These are phyloP conservation scores for Paraphaeosphaeria sporulosa DNA, from an alignment of 2,329 filamentous ascomycete species.

Conservation along the genomic window DNA sequence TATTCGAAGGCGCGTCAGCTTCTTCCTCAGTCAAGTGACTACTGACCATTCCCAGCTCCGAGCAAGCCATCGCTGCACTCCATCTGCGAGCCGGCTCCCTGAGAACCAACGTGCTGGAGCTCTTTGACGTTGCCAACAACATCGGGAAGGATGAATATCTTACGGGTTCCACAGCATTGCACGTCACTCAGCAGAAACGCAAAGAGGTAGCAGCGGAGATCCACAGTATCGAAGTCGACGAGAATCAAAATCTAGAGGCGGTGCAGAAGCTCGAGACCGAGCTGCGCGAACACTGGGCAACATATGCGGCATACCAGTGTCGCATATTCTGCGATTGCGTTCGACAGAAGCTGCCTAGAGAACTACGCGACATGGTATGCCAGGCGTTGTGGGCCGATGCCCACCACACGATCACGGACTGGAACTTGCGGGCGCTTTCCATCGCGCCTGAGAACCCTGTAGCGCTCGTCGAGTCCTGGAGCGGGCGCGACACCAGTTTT, in stretches of 20 bases:
- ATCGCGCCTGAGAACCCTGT: background rate
- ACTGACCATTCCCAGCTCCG: background rate
- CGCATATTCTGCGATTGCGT: conserved; percentile 3
- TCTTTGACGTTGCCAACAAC: conserved; percentile 5
- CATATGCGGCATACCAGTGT: background rate
- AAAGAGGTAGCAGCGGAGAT: background rate
- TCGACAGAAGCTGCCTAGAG: background rate
- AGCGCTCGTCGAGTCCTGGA: conserved; percentile 3
- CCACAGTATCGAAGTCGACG: background rate
- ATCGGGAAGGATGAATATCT: background rate
- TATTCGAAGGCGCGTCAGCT: background rate
- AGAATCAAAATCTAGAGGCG: background rate
- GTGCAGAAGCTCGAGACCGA: conserved; percentile 3
- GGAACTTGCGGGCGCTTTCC: background rate
- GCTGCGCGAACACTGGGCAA: background rate
- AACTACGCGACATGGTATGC: conserved; percentile 3
- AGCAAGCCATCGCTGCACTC: background rate
- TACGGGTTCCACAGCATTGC: background rate
- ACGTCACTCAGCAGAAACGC: background rate
- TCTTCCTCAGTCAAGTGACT: too few species aligned
- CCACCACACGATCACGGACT: conserved; percentile 3
- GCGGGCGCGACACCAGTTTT: background rate
- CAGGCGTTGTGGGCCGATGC: background rate
- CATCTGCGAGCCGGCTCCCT: background rate
- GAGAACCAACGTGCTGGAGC: background rate